Percentiles rank a stretch among this genome's conserved stretches.
Evolutionary conservation across 2,329 filamentous ascomycete genomes (phyloP).

Genomic region (Atkinsonella texensis): DNA sequence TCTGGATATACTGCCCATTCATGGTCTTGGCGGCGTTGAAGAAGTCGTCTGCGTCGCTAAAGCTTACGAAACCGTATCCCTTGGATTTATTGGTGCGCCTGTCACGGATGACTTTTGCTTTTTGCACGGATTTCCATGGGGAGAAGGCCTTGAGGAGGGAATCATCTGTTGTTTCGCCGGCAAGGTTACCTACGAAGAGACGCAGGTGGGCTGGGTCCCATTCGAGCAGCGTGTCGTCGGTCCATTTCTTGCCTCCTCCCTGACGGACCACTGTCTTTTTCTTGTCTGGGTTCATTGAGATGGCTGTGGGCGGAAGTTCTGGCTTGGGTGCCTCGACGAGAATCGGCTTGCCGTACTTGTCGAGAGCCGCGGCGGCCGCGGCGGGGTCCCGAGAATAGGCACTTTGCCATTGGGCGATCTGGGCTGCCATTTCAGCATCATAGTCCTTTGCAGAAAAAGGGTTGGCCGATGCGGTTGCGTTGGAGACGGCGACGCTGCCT

Average conservation of each 20-base stretch:
- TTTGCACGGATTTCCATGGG: slow-evolving; percentile 77
- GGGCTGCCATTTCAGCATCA: slow-evolving; percentile 75
- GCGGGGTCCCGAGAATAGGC: slow-evolving; percentile 48
- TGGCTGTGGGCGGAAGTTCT: slow-evolving; percentile 25
- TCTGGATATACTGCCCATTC: slow-evolving; percentile 98
- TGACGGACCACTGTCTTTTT: slow-evolving; percentile 80
- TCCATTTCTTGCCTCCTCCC: slow-evolving; percentile 88
- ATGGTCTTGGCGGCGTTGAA: slow-evolving; percentile 95
- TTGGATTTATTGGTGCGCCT: slow-evolving; percentile 95
- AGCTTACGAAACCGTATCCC: slow-evolving; percentile 93
- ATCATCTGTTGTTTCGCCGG: slow-evolving; percentile 94
- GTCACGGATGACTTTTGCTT: slow-evolving; percentile 86
- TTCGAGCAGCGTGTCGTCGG: slow-evolving; percentile 75
- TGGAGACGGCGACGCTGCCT: slow-evolving; percentile 21
- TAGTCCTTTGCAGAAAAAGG: slow-evolving; percentile 17
- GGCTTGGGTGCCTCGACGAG: slow-evolving; percentile 17
- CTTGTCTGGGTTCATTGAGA: slow-evolving; percentile 43
- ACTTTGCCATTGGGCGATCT: slow-evolving; percentile 91
- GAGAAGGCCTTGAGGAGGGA: slow-evolving; percentile 89
- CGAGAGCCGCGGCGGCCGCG: slow-evolving; percentile 16
- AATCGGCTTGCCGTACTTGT: slow-evolving; percentile 20
- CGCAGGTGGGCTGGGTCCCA: slow-evolving; percentile 94
- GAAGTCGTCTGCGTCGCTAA: slow-evolving; percentile 89
- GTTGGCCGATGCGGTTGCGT: neutral
- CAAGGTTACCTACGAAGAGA: slow-evolving; percentile 91